A percentile compares a stretch with the other conserved stretches of the same genome.
phyloP scores from a whole-genome alignment of 768 basidiomycete genomes.

The Cyclocybe cylindracea region DNA sequence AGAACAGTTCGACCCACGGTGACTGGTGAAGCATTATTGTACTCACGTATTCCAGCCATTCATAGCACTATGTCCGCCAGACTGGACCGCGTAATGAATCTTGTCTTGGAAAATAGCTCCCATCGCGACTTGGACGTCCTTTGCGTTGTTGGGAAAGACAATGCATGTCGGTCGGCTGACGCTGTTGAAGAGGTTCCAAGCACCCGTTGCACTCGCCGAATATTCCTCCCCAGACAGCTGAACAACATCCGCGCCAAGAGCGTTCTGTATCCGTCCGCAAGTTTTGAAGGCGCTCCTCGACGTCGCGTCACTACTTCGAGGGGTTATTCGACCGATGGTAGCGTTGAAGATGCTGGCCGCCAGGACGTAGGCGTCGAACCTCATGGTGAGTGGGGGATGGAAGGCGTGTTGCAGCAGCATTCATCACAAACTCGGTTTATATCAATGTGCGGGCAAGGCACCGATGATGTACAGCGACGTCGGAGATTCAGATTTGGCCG shows the following conservation, averaged over 20 bases:
- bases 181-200: constrained; percentile 38
- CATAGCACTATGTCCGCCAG: constrained; percentile 43
- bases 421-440: neutral
- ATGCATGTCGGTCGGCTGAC: constrained; percentile 34
- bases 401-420: constrained; percentile 12
- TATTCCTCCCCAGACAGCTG: constrained; percentile 22
- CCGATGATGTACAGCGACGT: too few species aligned
- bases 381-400: constrained; percentile 16
- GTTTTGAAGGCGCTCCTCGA: constrained; percentile 13
- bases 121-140: constrained; percentile 40
- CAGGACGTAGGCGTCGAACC: constrained; percentile 15
- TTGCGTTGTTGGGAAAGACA: constrained; percentile 30
- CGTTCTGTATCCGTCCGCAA: constrained; percentile 20
- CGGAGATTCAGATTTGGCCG: too few species aligned
- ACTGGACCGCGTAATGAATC: constrained; percentile 41
- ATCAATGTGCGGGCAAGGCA: too few species aligned
- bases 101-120: constrained; percentile 32
- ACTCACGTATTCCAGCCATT: constrained; percentile 45
- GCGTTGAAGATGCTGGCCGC: constrained; percentile 10
- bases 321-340: constrained; percentile 5
- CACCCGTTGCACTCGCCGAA: constrained; percentile 15
- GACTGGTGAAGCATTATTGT: neutral
- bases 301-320: neutral
- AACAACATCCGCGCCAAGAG: constrained; percentile 23
- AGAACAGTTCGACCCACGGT: constrained; percentile 1